Evolutionary conservation across 75 land plant species (phyloP).

Genomic region (Selaginella tamariscina): DNA sequence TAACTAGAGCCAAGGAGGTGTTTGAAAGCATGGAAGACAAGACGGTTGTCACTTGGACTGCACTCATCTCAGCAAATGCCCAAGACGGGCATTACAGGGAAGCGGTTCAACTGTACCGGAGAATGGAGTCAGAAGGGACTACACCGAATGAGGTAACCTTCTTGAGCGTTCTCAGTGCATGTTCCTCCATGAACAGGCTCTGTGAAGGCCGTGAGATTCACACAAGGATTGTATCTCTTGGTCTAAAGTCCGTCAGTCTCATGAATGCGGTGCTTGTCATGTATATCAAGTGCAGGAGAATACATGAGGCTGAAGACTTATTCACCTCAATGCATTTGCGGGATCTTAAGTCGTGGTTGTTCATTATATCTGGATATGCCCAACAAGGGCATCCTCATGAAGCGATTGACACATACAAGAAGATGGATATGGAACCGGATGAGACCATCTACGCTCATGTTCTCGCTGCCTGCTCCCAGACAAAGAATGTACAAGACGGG

Average conservation of each 20-base stretch:
- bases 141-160: neutral
- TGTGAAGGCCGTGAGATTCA: neutral
- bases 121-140: neutral
- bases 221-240: neutral
- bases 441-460: neutral
- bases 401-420: neutral
- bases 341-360: neutral
- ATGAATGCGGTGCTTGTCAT: neutral
- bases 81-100: neutral
- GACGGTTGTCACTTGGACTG: neutral
- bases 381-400: slow-evolving; percentile 26
- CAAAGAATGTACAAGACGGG: neutral
- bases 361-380: slow-evolving; percentile 44
- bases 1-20: neutral
- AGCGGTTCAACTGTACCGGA: neutral
- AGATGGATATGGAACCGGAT: neutral
- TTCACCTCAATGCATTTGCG: neutral
- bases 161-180: neutral
- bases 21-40: neutral
- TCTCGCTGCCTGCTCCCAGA: neutral
- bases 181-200: neutral
- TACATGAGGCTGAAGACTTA: neutral
- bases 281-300: neutral
- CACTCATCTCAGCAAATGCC: neutral
- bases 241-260: neutral